These are phyloP conservation scores for Hibiscus tridactylites DNA, from an alignment of 345 rosid genomes.

Conservation along the genomic window DNA sequence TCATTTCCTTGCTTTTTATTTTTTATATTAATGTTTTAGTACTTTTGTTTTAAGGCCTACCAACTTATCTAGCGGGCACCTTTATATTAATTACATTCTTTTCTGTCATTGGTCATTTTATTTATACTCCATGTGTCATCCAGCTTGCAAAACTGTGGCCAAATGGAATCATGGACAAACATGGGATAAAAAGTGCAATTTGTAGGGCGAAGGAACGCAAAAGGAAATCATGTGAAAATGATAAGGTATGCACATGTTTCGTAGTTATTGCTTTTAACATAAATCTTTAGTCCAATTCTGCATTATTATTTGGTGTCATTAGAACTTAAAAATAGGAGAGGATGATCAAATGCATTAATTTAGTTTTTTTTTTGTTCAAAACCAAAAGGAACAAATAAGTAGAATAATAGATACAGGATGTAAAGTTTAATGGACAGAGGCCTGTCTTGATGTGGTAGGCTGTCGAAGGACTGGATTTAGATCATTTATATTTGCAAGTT, in stretches of 20 bases:
- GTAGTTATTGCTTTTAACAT: neutral
- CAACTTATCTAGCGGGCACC: neutral
- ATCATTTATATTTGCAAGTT: neutral
- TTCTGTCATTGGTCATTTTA: neutral
- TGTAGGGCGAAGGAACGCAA: constrained; percentile 39
- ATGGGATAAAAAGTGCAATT: constrained; percentile 42
- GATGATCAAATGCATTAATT: neutral
- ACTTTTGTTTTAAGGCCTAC: neutral
- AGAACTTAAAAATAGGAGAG: neutral
- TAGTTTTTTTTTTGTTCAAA: neutral
- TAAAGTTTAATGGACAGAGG: neutral
- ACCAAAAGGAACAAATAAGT: neutral
- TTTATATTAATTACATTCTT: neutral
- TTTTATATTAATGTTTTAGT: neutral
- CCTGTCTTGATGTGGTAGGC: neutral
- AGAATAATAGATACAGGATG: neutral
- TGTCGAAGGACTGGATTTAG: neutral
- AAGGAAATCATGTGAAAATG: constrained; percentile 18
- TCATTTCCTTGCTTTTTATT: neutral
- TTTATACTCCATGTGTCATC: neutral
- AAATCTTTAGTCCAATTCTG: neutral
- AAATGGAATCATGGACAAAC: constrained; percentile 37
- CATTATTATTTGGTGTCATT: neutral
- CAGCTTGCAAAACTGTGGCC: constrained; percentile 58
- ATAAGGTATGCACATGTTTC: constrained; percentile 14